phyloP scores from a whole-genome alignment of 1,284 basidiomycete species.

The Moesziomyces globuligerus region DNA sequence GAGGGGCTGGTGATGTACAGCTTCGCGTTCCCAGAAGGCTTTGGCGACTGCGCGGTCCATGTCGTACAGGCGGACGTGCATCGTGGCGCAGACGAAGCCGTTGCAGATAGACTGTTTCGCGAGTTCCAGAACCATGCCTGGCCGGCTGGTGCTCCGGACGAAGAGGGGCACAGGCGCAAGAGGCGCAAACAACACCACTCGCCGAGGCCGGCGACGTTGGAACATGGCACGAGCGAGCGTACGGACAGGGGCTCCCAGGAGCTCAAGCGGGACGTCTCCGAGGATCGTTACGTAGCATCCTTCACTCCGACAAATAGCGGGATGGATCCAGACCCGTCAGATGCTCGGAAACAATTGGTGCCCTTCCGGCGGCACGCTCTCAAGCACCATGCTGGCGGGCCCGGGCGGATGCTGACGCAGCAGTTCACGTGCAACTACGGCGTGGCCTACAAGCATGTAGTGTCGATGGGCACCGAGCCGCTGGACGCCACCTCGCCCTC shows the following conservation, averaged over 20 bases:
- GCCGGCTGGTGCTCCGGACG: constrained; percentile 1
- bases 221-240: too few relatives aligned
- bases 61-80: constrained; percentile 37
- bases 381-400: constrained; percentile 13
- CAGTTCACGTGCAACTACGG: constrained; percentile 58
- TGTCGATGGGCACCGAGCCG: constrained; percentile 37
- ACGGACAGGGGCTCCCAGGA: too few relatives aligned
- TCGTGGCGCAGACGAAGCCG: constrained; percentile 5
- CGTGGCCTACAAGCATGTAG: constrained; percentile 47
- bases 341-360: too few relatives aligned
- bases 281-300: too few relatives aligned
- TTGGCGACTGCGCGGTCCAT: constrained; percentile 39
- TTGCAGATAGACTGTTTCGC: constrained; percentile 23
- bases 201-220: neutral
- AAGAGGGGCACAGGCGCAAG: neutral
- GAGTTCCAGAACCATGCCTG: constrained; percentile 27
- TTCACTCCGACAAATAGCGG: too few relatives aligned
- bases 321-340: too few relatives aligned
- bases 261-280: too few relatives aligned
- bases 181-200: neutral
- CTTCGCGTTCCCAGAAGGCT: constrained; percentile 21
- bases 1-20: constrained; percentile 20
- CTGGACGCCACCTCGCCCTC: constrained; percentile 12
- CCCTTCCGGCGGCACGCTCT: constrained; percentile 45
- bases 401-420: constrained; percentile 40